Base-by-base conservation (phyloP, 2,329 filamentous ascomycete genomes). In the Salinomyces thailandicus region DNA sequence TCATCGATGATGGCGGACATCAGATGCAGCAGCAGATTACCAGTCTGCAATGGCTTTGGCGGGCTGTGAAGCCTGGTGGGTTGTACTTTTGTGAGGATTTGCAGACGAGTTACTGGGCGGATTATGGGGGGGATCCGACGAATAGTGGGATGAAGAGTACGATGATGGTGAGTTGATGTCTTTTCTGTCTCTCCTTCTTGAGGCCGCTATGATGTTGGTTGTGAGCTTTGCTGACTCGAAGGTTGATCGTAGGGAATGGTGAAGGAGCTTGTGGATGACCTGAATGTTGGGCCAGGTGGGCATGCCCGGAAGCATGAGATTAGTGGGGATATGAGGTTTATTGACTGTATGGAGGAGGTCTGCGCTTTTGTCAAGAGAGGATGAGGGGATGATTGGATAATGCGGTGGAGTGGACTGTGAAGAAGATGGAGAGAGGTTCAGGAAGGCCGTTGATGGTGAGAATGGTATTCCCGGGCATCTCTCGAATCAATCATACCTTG, bases 1-100 rank as follows among this genome's bases (percentile, higher is more conserved):
- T 67, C 28, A 50, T 66, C 27, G 61, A 65, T 32, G 60, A 62
- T 36, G 61, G 60, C 3, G 59, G 60, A 1, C 60, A 63, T 33
- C 53, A 38, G 3, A 62, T 65, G 57, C 40, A 46, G 4, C 58
- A 66, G 46, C 61, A 65, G 42, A 57, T 57, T 16, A 53, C 46
- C 1, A 59, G 53, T 3, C 38, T 66, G 2, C 44, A 59, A 28
- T 46, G 46, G 7, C 47, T 65, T 13, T 67, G 57, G 58, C 54
- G 52, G 11, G 48, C 51, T 3, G 51, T 64, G 13, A 58, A 55
- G 38, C 57, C 59, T 3, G 59, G 60, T 8, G 49, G 49, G 2
- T 31, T 51, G 2, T 52, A 52, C 35, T 52, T 52, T 19, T 52
- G 48, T 29, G 49, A 52, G 32, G 49, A 52, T 28, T 36, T 52